Base-by-base conservation (phyloP, 1,139 yeast genomes). In the Candida sanyaensis region DNA sequence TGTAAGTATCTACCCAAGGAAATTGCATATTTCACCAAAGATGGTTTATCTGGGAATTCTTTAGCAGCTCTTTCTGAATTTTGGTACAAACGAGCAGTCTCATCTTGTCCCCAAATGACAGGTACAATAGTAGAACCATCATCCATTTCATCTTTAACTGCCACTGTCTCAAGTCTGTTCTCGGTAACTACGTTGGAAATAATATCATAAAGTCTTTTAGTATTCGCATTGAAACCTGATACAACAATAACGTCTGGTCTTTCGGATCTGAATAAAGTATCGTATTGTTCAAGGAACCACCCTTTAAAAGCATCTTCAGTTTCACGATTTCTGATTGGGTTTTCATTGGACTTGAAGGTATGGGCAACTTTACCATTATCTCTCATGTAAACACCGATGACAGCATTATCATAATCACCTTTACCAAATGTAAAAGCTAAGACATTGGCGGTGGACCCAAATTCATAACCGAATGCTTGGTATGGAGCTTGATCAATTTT, bases 401-500 rank as follows among this genome's bases (percentile, higher is more conserved):
- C 89, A 3, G 98, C 97, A 67, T 93, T 96, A 50, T 82, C 83
- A 62, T 75, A 83, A 52, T 84, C 87, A 62, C 96, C 97, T 65
- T 85, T 86, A 57, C 99, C 99, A 55, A 88, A 84, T 0, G 96
- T 81, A 38, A 93, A 62, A 0, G 97, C 83, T 52, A 95, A 73
- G 0, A 91, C 93, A 53, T 88, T 84, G 26, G 99, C 96, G 48
- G 85, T 78, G 6, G 96, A 86, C 38, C 97, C 97, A 51, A 80
- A 77, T 44, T 83, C 88, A 55, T 78, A 86, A 3, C 88, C 87
- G 45, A 79, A 78, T 8, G 98, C 96, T 55, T 88, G 84, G 66
- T 75, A 92, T 24, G 99, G 97, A 2, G 98, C 97, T 71, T 92
- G 98, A 63, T 93, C 95, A 42, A 93, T 76, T 59, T 84, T 86